Evolutionary conservation across 257 asterid species (phyloP).

Genomic region (Przewalskia tangutica): DNA sequence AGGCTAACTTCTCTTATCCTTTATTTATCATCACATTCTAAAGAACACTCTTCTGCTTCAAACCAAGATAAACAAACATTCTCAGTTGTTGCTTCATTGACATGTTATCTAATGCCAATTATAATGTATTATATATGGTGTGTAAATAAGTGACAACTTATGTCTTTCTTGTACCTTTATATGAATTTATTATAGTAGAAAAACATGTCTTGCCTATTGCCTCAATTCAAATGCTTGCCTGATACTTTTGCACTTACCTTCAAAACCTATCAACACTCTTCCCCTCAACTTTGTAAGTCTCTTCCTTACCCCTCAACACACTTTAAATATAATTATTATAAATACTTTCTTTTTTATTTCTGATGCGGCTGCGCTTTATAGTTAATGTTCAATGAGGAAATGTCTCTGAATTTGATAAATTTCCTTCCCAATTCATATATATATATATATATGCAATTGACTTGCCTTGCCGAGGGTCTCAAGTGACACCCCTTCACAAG

Average conservation of each 20-base stretch:
- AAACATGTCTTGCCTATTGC: slow-evolving; percentile 83
- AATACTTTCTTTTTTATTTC: neutral
- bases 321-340: neutral
- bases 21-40: slow-evolving; percentile 41
- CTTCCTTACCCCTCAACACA: neutral
- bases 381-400: neutral
- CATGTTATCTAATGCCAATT: neutral
- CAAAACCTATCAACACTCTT: slow-evolving; percentile 42
- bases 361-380: neutral
- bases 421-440: neutral
- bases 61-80: neutral
- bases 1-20: slow-evolving; percentile 43
- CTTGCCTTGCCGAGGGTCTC: too few species aligned
- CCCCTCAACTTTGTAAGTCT: slow-evolving; percentile 34
- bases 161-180: slow-evolving; percentile 4
- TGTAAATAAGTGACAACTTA: neutral
- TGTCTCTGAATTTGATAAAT: neutral
- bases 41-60: neutral
- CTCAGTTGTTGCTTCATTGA: slow-evolving; percentile 8
- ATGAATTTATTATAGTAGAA: slow-evolving; percentile 18
- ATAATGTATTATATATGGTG: neutral
- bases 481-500: too few species aligned
- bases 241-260: slow-evolving; percentile 58
- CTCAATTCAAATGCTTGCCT: slow-evolving; percentile 87
- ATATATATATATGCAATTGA: too few species aligned